A percentile compares a stretch with the other conserved stretches of the same genome.
Conservation (phyloP, 805 yeast species). For the Yarrowia sp. region DNA sequence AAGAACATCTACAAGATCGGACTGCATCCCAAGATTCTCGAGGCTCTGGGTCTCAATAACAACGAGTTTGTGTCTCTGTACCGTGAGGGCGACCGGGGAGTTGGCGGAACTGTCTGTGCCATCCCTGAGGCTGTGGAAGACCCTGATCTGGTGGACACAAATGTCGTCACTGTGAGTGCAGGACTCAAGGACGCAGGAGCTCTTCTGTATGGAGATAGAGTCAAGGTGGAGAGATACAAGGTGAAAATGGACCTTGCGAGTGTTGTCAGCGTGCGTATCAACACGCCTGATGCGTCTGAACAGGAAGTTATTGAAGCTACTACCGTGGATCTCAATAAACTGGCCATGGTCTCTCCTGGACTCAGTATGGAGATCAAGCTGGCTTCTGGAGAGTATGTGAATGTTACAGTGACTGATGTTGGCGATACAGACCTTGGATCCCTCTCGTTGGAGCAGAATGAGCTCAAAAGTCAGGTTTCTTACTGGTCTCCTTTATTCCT, state of each 20-base stretch:
- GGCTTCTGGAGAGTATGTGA: conserved; percentile 47
- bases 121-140: conserved; percentile 41
- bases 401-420: conserved; percentile 61
- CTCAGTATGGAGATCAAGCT: conserved; percentile 53
- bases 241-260: conserved; percentile 59
- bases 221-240: conserved; percentile 56
- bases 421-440: conserved; percentile 53
- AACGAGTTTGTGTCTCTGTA: conserved; percentile 28
- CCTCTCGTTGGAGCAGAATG: conserved; percentile 49
- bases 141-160: conserved; percentile 42
- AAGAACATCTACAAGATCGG: conserved; percentile 29
- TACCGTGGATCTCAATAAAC: conserved; percentile 51
- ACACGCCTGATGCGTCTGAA: conserved; percentile 43
- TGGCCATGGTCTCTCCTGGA: conserved; percentile 45
- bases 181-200: conserved; percentile 54
- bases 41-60: conserved; percentile 16
- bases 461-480: conserved; percentile 41
- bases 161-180: conserved; percentile 45
- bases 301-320: conserved; percentile 44
- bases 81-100: conserved; percentile 29
- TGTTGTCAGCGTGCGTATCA: conserved; percentile 50
- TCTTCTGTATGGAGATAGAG: conserved; percentile 59
- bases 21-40: conserved; percentile 27
- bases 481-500: conserved; percentile 60
- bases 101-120: conserved; percentile 23